Base-by-base conservation (phyloP, 1,284 basidiomycete genomes). In the Singerocomus inundabilis region DNA sequence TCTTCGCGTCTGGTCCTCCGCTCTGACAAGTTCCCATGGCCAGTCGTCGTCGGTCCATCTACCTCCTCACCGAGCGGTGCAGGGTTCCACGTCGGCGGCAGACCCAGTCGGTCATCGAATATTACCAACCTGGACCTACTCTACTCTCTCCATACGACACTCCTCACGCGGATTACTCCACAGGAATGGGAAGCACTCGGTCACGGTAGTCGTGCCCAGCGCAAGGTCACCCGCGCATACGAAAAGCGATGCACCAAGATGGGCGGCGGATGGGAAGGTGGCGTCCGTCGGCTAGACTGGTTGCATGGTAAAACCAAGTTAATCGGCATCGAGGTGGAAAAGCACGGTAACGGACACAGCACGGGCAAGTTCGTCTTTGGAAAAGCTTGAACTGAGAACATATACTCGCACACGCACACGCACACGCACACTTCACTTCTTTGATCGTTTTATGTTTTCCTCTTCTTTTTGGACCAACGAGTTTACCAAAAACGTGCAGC, bases 241-340 rank as follows among this genome's bases (percentile, higher is more conserved):
- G 79, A 85, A 62, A 73, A 72, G 54, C 71, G 84, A 34, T 87
- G 85, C 54, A 69, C 72, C 45, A 73, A 72, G 55, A 74, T 79
- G 70, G 82, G 82, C 33, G 81, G 80, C 12, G 82, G 81, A 15
- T 84, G 83, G 84, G 81, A 84, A 42, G 73, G 75, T 28, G 85
- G 85, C 30, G 81, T 87, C 28, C 74, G 81, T 43, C 69, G 84
- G 38, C 65, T 85, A 16, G 84, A 87, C 66, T 86, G 80, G 76
- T 70, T 87, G 34, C 80, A 79, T 28, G 74, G 77, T 31, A 84
- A 82, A 60, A 84, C 80, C 33, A 68, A 72, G 48, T 62, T 87
- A 36, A 71, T 82, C 36, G 84, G 84, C 32, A 72, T 87, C 51
- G 83, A 85, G 57, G 73, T 81, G 53, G 79, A 79, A 60, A 79